Conservation (phyloP, 805 yeast species). For the Candida insectalens region DNA sequence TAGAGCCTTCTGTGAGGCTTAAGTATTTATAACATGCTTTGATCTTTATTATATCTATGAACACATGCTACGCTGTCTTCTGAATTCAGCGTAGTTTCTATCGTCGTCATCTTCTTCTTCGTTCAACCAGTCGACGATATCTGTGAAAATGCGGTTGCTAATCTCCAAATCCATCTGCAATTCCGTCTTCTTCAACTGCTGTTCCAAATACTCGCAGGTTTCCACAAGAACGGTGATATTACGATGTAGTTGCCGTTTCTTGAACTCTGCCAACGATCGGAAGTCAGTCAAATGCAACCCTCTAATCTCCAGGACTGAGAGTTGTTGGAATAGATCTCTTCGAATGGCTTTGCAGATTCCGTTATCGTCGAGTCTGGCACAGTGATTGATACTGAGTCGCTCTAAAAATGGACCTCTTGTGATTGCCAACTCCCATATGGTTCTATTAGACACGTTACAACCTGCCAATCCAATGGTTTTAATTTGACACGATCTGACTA, state of each 20-base stretch:
- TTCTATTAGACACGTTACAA: constrained; percentile 65
- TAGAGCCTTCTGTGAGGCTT: constrained; percentile 83
- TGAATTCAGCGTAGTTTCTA: constrained; percentile 7
- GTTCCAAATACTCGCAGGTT: constrained; percentile 63
- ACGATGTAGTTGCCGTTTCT: constrained; percentile 34
- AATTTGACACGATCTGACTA: constrained; percentile 47
- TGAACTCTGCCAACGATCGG: constrained; percentile 60
- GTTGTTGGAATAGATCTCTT: constrained; percentile 39
- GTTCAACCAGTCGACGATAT: constrained; percentile 57
- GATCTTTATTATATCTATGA: neutral
- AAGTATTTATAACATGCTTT: constrained; percentile 3
- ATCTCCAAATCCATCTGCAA: constrained; percentile 43
- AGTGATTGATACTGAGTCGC: constrained; percentile 68
- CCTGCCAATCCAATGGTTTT: constrained; percentile 85
- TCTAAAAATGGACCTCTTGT: constrained; percentile 35
- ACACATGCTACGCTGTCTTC: neutral
- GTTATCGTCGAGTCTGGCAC: constrained; percentile 30
- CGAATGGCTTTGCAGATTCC: constrained; percentile 26
- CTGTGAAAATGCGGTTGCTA: constrained; percentile 49
- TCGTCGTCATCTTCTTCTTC: constrained; percentile 33
- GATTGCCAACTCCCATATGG: constrained; percentile 72
- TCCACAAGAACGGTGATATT: constrained; percentile 53
- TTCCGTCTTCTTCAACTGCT: constrained; percentile 52
- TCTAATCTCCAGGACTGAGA: constrained; percentile 72
- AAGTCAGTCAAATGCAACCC: constrained; percentile 51